A percentile compares a stretch with the other conserved stretches of the same genome.
Conservation (phyloP, 176 grass and related monocot genomes). For the Ampelocalamus luodianensis region DNA sequence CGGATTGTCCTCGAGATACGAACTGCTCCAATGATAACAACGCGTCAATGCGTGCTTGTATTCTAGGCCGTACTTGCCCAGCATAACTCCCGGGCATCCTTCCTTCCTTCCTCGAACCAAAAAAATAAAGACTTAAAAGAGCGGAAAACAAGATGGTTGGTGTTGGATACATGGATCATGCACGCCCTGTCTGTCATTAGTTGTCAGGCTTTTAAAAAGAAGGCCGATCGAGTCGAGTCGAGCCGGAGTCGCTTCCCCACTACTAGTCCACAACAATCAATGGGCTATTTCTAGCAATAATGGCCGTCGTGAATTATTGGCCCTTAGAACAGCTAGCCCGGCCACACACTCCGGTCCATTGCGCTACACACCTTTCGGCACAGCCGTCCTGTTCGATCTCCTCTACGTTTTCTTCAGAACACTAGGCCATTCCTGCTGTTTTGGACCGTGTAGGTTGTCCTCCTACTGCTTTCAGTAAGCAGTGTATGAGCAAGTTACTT, state of each 20-base stretch:
- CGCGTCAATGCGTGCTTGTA: slow-evolving; percentile 7
- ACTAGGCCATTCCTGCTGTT: neutral
- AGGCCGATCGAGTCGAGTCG: neutral
- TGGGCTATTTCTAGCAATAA: slow-evolving; percentile 37
- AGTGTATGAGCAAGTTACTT: neutral
- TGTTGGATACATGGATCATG: slow-evolving; percentile 35
- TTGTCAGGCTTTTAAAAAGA: slow-evolving; percentile 49
- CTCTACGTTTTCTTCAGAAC: neutral
- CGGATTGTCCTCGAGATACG: neutral
- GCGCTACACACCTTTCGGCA: neutral
- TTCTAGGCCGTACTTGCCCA: slow-evolving; percentile 36
- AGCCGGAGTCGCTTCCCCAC: slow-evolving; percentile 42
- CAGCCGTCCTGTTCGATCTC: neutral
- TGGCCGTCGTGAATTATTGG: slow-evolving; percentile 45
- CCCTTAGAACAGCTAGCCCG: neutral
- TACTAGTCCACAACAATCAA: slow-evolving; percentile 37
- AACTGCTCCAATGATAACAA: neutral
- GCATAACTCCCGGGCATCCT: slow-evolving; percentile 28
- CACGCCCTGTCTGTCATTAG: slow-evolving; percentile 43
- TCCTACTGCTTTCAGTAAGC: neutral
- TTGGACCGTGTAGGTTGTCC: neutral
- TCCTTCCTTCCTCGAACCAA: too few relatives aligned
- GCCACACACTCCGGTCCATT: neutral
- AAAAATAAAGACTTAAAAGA: neutral
- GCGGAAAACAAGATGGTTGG: neutral